Conservation (phyloP, 208 protist species). For the Trypanosomatidae sp. region DNA sequence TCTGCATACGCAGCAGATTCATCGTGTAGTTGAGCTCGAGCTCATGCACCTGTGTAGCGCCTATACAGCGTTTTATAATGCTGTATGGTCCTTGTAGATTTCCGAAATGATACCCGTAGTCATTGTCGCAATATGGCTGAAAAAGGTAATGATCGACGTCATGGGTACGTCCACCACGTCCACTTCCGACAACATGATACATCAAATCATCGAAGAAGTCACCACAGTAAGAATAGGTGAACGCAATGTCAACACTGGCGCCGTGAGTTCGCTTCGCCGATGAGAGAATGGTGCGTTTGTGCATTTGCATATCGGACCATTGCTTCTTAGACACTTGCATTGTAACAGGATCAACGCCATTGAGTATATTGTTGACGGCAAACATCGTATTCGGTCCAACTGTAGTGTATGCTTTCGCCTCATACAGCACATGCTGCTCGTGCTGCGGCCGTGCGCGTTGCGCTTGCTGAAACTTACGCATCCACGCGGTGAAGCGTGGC, state of each 20-base stretch:
- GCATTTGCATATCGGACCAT: constrained; percentile 1
- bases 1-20: constrained; percentile 13
- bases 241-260: constrained; percentile 15
- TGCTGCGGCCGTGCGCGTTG: neutral
- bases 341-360: too few species aligned
- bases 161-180: constrained; percentile 9
- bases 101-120: constrained; percentile 21
- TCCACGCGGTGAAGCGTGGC: constrained; percentile 26
- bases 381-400: constrained; percentile 20
- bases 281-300: constrained; percentile 12
- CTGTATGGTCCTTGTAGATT: constrained; percentile 52
- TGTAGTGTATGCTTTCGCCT: constrained; percentile 25
- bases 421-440: constrained; percentile 14
- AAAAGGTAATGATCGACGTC: constrained; percentile 36
- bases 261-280: constrained; percentile 29
- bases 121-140: constrained; percentile 38
- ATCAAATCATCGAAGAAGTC: constrained; percentile 19
- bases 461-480: constrained; percentile 13
- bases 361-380: too few species aligned
- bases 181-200: constrained; percentile 3
- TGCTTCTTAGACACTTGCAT: neutral
- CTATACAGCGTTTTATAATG: constrained; percentile 44
- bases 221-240: constrained; percentile 22
- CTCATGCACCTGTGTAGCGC: constrained; percentile 24
- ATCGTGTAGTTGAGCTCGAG: constrained; percentile 38